phyloP scores from a whole-genome alignment of 345 rosid species.

The Hypericum perforatum region DNA sequence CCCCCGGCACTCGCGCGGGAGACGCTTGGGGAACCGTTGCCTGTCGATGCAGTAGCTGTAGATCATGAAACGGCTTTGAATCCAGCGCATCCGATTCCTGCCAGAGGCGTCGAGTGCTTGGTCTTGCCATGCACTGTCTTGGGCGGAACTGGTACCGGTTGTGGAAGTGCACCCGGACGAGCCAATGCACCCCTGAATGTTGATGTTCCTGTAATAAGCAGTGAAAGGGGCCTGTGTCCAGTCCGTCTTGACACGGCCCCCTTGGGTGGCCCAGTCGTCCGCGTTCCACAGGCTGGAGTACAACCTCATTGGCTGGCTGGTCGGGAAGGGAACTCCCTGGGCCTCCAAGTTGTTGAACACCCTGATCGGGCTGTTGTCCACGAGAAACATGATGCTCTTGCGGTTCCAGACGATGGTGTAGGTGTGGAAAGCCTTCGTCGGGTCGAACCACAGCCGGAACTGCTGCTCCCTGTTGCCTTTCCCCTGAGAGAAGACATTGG shows the following conservation, averaged over 20 bases:
- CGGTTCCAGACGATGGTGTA: neutral
- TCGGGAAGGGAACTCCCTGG: neutral
- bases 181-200: too few relatives aligned
- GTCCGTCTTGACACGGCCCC: slow-evolving; percentile 1
- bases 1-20: too few relatives aligned
- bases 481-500: slow-evolving; percentile 1
- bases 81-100: too few relatives aligned
- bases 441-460: slow-evolving; percentile 5
- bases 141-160: too few relatives aligned
- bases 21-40: too few relatives aligned
- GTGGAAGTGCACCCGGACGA: too few relatives aligned
- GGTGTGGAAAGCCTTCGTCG: slow-evolving; percentile 5
- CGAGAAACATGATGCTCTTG: neutral
- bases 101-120: too few relatives aligned
- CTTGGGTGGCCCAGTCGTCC: neutral
- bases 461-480: slow-evolving; percentile 6
- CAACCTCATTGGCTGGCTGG: too few relatives aligned
- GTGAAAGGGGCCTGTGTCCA: neutral
- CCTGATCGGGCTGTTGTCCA: neutral
- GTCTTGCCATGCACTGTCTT: too few relatives aligned
- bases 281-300: too few relatives aligned
- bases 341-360: slow-evolving; percentile 5
- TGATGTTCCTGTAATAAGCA: neutral
- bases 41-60: too few relatives aligned
- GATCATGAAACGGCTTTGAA: too few relatives aligned